Evolutionary conservation across 352 stramenopile species (phyloP), one percentile per base, ranked within the genome.

Genomic region (Globisporangium recalcitrans): DNA sequence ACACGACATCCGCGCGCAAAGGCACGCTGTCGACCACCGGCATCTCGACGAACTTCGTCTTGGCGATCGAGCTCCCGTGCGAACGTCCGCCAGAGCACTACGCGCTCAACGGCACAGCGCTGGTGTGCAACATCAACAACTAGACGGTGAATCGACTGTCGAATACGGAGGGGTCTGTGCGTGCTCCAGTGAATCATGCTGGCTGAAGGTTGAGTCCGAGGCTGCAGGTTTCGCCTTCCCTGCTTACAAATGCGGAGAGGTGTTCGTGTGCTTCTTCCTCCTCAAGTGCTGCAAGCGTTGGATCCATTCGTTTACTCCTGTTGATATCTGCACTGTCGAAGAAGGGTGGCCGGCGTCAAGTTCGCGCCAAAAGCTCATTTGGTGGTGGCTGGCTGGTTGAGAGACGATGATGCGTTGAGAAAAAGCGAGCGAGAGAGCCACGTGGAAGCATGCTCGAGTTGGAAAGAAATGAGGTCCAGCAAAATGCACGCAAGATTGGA

Each of bases 11-110:
- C 0, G 78, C 85, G 36, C 71, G 93, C 8, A 95, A 96, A 64
- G 93, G 93, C 10, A 93, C 88, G 13, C 65, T 98, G 26, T 96
- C 82, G 27, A 98, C 93, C 1, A 98, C 91, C 0, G 93, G 93
- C 32, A 97, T 93, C 64, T 96, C 84, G 7, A 98, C 91, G 21
- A 98, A 97, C 75, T 96, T 96, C 60, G 85, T 98, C 27, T 67
- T 98, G 7, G 75, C 91, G 6, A 87, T 98, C 27, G 86, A 97
- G 19, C 67, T 98, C 13, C 79, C 87, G 3, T 91, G 82, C 36
- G 77, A 94, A 34, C 69, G 78, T 4, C 60, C 77, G 1, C 67
- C 90, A 0, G 75, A 95, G 52, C 77, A 91, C 60, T 98, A 96
- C 78, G 76, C 97, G 8, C 77, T 97, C 14, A 93, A 96, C 56